Evolutionary conservation across 1,284 basidiomycete genomes (phyloP).

Genomic region (Mycocalia duriaeana): DNA sequence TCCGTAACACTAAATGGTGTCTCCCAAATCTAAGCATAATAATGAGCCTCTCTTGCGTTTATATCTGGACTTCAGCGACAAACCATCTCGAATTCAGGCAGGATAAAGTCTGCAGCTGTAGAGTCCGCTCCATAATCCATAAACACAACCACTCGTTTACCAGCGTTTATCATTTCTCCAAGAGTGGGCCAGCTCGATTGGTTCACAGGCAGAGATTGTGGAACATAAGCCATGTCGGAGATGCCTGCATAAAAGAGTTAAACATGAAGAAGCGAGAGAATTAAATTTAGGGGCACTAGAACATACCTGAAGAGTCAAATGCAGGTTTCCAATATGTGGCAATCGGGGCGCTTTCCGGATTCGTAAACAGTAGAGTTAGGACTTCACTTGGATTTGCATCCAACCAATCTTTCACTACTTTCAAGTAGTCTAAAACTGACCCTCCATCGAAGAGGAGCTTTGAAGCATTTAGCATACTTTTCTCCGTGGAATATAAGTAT

Average conservation of each 20-base stretch:
- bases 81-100: conserved; percentile 61
- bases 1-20: conserved; percentile 64
- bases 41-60: not conserved
- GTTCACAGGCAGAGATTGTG: conserved; percentile 45
- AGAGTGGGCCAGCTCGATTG: conserved; percentile 72
- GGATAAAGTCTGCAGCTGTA: conserved; percentile 49
- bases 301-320: conserved; percentile 43
- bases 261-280: not conserved
- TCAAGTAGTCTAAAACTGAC: conserved; percentile 55
- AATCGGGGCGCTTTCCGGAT: conserved; percentile 55
- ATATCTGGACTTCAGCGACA: conserved; percentile 3
- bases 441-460: conserved; percentile 58
- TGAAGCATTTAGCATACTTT: not conserved
- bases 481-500: not conserved
- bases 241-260: conserved; percentile 40
- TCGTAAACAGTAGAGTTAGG: conserved; percentile 67
- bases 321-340: conserved; percentile 47
- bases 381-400: conserved; percentile 72
- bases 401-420: conserved; percentile 58
- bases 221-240: conserved; percentile 52
- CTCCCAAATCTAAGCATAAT: conserved; percentile 60
- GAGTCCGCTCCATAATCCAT: conserved; percentile 53
- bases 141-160: conserved; percentile 69
- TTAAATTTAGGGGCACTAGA: not conserved
- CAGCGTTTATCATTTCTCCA: conserved; percentile 60